These are phyloP conservation scores for Fusarium oxysporum DNA, from an alignment of 2,329 filamentous ascomycete species.

Conservation along the genomic window DNA sequence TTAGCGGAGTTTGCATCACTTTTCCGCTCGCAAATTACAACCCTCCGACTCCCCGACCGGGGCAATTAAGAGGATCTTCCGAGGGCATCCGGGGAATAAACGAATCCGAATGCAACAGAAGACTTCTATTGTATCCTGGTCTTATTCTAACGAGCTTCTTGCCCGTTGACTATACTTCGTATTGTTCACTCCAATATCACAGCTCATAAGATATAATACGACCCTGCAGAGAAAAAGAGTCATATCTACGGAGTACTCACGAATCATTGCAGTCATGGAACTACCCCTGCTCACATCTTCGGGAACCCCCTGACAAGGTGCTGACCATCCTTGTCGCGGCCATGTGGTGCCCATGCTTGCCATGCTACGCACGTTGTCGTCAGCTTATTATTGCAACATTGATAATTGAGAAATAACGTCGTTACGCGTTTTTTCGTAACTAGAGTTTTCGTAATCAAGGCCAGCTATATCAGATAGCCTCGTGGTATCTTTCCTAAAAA, in stretches of 20 bases:
- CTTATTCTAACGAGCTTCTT: not conserved
- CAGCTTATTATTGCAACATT: conserved; percentile 11
- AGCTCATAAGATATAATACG: not conserved
- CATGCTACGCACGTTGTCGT: conserved; percentile 21
- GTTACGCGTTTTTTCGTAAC: conserved; percentile 1
- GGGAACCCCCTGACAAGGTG: conserved; percentile 13
- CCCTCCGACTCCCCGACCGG: not conserved
- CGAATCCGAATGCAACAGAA: conserved; percentile 14
- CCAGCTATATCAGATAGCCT: conserved; percentile 10
- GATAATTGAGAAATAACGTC: not conserved
- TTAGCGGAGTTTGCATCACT: conserved; percentile 28
- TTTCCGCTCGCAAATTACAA: conserved; percentile 15
- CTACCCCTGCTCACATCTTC: not conserved
- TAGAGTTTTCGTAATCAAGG: conserved; percentile 9
- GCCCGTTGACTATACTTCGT: not conserved
- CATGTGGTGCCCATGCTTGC: conserved; percentile 38
- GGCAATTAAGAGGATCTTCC: conserved; percentile 1
- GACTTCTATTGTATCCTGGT: not conserved
- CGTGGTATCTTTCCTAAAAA: conserved; percentile 38
- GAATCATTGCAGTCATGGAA: conserved; percentile 4
- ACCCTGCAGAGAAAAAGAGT: not conserved
- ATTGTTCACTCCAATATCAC: not conserved
- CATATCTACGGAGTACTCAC: not conserved
- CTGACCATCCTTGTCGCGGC: conserved; percentile 30
- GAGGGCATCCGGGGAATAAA: conserved; percentile 17